Base-by-base conservation (phyloP, 345 rosid species). In the Fremontodendron californicum region DNA sequence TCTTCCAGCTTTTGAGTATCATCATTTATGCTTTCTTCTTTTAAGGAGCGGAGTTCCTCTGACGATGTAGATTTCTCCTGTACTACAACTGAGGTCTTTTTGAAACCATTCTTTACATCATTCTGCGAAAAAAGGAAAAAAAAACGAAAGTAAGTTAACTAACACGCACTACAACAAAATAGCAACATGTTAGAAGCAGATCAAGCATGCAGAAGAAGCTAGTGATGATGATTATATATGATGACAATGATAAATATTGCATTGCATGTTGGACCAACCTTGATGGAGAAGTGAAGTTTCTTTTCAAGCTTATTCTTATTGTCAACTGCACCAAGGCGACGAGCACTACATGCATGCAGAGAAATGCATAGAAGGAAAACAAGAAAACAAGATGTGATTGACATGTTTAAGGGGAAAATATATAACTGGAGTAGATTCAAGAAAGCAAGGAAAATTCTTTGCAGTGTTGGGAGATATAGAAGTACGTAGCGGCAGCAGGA, bases 301-400 rank as follows among this genome's bases (percentile, higher is more conserved):
- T 81, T 78, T 62, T 72, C 75, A 55, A 69, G 82, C 75, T 80
- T 77, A 16, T 31, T 48, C 71, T 79, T 75, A 70, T 4, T 29
- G 42, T 78, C 77, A 35, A n/a, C 43, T 54, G 71, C 75, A 48
- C 72, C 82, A 54, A 88, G 85, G 78, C 66, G 83, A 66, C 92
- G 91, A 52, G 87, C 88, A 63, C 80, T 76, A 65, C 89, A 86
- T 83, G 85, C 86, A 82, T 82, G 79, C 46, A 85, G 58, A 77
- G 83, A 78, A 58, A 88, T 40, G 76, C 81, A 77, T 6, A 88
- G 9, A 81, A 80, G 72, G 29, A 72, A 75, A 43, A 88, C 73
- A 43, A 89, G 81, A 80, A 88, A 60, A 71, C 75, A 55, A 67
- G 21, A 80, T 48, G 74, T 55, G 80, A 81, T 79, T 75, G 81